Base-by-base conservation (phyloP, 768 basidiomycete species). In the Amyloporia xantha region DNA sequence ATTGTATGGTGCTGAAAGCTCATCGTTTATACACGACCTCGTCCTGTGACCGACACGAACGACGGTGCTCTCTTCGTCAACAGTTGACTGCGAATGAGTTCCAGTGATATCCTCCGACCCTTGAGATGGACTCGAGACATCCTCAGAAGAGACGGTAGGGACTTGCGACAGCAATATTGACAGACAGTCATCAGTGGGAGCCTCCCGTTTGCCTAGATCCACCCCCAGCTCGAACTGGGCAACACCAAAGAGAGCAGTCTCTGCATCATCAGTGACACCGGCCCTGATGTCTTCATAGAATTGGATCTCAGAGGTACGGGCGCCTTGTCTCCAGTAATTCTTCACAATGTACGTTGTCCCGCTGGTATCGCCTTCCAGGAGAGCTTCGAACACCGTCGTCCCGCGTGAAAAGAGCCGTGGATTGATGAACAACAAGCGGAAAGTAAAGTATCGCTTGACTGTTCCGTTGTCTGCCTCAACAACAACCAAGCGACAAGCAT, bases 141-240 rank as follows among this genome's bases (percentile, higher is more conserved):
- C n/a, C n/a, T n/a, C n/a, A n/a, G n/a, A n/a, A n/a, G n/a, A n/a
- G n/a, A n/a, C n/a, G n/a, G n/a, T n/a, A n/a, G n/a, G n/a, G n/a
- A n/a, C n/a, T n/a, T n/a, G n/a, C n/a, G n/a, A n/a, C n/a, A n/a
- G n/a, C n/a, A n/a, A n/a, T n/a, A n/a, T n/a, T n/a, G n/a, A n/a
- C n/a, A n/a, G n/a, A n/a, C n/a, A n/a, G n/a, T n/a, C n/a, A n/a
- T n/a, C n/a, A n/a, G n/a, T n/a, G n/a, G n/a, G n/a, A n/a, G n/a
- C n/a, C n/a, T n/a, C n/a, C n/a, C n/a, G 24, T 26, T 15, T 23
- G 1, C 52, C 44, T 0, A 53, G 43, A 15, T 53, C 52, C 1
- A 41, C 43, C 2, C 52, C 52, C 12, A 19, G 20, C 2, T 26
- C 13, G 9, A 49, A 9, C 4, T 46, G 12, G 12, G 47, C 35